Base-by-base conservation (phyloP, 768 basidiomycete genomes). In the Hypholoma fasciculare region DNA sequence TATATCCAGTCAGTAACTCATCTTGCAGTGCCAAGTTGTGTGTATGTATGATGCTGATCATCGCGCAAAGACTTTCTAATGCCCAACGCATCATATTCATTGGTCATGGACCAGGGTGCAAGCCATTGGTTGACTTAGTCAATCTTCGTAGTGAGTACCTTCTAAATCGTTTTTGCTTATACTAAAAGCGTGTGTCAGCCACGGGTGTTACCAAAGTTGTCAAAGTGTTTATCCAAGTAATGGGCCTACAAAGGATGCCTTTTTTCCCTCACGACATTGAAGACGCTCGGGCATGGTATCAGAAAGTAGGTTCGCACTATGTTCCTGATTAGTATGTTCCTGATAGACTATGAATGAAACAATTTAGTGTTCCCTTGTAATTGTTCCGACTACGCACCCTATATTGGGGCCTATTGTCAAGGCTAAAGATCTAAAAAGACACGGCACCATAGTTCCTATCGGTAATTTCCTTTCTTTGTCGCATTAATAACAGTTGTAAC, bases 1-100 rank as follows among this genome's bases (percentile, higher is more conserved):
- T 96, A 95, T 67, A 79, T 98, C 60, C 86, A 90, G 96, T 97
- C 86, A 90, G 96, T 97, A 64, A 58, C 70, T 16, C n/a, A 54
- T 48, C 46, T 58, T n/a, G 34, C 5, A 49, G 19, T 19, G 7
- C 20, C 19, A 34, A 34, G 7, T 39, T 14, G 14, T 14, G 20
- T 34, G 49, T 43, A 40, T 42, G 60, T 47, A 52, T 49, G n/a
- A 56, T 27, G 38, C 30, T n/a, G 37, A 54, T 57, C 46, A 34
- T 34, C 14, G 34, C 57, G 11, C 46, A 6, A 63, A 95, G 93
- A 58, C 77, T 96, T 62, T 89, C 88, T 6, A 80, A 79, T 19
- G 90, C 90, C 7, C 78, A 84, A 30, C 79, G 85, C 42, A 82
- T 99, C 12, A 74, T 98, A 37, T 68, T 99, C 9, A 84, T 98